Base-by-base conservation (phyloP, 768 basidiomycete species). In the Pseudohyphozyma bogoriensis region DNA sequence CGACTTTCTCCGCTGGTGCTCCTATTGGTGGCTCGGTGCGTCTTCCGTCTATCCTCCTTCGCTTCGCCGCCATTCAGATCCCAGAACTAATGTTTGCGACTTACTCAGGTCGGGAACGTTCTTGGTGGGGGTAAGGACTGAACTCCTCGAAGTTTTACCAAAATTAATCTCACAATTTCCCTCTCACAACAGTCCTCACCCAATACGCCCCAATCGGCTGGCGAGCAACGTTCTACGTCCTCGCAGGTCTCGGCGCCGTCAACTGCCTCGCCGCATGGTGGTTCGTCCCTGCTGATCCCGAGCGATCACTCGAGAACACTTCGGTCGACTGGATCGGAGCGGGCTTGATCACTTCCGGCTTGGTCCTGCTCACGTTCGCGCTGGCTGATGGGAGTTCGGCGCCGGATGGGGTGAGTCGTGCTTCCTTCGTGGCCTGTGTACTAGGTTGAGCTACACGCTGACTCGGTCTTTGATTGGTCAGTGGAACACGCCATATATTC, bases 1-100 rank as follows among this genome's bases (percentile, higher is more conserved):
- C 90, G 0, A 82, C 84, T 0, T 92, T 90, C 65, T 79, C 85
- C 1, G 87, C 88, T 0, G 91, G 91, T 31, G 87, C 85, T 1
- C 89, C 90, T 0, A 69, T 91, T 8, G 90, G 90, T 0, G 85
- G 79, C 0, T 85, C 81, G 0, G 74, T 89, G 78, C 33, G 74
- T 82, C 0, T 60, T 88, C 1, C 88, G 89, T 84, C 2, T 73
- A 88, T 24, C 85, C 83, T 0, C 79, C 87, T 67, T 75, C 78
- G 11, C 74, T 74, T 51, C 31, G 52, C 77, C n/a, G n/a, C n/a
- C n/a, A n/a, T n/a, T n/a, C n/a, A n/a, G n/a, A n/a, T n/a, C n/a
- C n/a, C n/a, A n/a, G n/a, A n/a, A n/a, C n/a, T n/a, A n/a, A n/a
- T n/a, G n/a, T n/a, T 79, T 59, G 28, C 7, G 26, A 9, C 46